Percentiles rank a stretch among this genome's conserved stretches.
These are phyloP conservation scores for Metschnikowia peoriensis DNA, from an alignment of 805 yeast genomes.

Conservation along the genomic window DNA sequence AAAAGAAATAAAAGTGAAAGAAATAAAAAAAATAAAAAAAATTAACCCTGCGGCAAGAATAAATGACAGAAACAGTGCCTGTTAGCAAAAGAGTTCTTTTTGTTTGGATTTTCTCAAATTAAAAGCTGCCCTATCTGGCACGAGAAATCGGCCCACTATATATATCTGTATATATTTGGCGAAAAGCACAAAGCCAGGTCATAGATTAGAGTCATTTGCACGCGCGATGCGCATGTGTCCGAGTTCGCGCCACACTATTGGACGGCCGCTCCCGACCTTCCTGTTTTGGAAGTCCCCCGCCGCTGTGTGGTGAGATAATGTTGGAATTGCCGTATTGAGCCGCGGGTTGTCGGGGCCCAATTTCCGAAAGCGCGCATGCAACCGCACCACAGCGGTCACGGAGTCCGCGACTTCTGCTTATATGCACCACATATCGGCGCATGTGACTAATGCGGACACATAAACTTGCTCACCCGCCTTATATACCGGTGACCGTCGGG, in stretches of 20 bases:
- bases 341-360: background rate
- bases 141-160: conserved; percentile 1
- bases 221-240: conserved; percentile 1
- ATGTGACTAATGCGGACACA: background rate
- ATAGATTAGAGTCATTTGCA: conserved; percentile 3
- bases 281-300: background rate
- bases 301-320: background rate
- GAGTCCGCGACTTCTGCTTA: background rate
- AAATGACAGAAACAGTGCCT: too few species aligned
- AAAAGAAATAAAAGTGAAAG: background rate
- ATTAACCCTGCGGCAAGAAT: background rate
- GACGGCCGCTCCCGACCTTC: background rate
- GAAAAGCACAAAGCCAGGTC: background rate
- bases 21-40: too few species aligned
- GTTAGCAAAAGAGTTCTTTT: background rate
- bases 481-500: conserved; percentile 5
- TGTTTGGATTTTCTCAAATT: background rate
- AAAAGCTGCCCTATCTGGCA: background rate
- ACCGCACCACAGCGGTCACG: background rate
- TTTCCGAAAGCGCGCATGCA: background rate
- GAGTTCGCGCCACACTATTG: conserved; percentile 1
- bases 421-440: background rate
- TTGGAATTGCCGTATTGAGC: background rate
- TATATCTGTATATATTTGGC: background rate
- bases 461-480: background rate